These are phyloP conservation scores for Rhodotorula mucilaginosa DNA, from an alignment of 1,284 basidiomycete genomes.

Conservation along the genomic window DNA sequence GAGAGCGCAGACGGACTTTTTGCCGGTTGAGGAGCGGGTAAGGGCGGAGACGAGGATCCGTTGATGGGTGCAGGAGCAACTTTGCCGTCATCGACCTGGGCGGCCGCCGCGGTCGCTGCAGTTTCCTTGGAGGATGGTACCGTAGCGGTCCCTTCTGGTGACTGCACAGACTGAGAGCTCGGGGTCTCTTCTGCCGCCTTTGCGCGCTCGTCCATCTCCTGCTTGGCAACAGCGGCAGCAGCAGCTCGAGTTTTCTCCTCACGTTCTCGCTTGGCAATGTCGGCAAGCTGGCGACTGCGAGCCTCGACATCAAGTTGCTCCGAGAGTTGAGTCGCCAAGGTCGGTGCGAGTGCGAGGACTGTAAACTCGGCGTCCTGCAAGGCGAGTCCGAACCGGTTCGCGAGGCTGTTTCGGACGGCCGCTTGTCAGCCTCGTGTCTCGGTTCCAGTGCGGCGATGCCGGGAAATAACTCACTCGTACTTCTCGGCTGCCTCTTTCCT, in stretches of 20 bases:
- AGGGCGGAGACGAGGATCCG: not conserved
- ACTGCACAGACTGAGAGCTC: not conserved
- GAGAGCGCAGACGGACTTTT: not conserved
- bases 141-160: too few relatives aligned
- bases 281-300: conserved; percentile 64
- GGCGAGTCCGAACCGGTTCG: conserved; percentile 73
- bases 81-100: too few relatives aligned
- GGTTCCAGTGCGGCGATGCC: too few relatives aligned
- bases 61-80: not conserved
- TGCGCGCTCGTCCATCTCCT: not conserved
- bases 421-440: conserved; percentile 4
- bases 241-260: conserved; percentile 1
- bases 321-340: conserved; percentile 69
- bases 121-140: not conserved
- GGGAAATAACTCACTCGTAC: too few relatives aligned
- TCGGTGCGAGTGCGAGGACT: conserved; percentile 72
- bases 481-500: conserved; percentile 64
- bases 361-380: conserved; percentile 80
- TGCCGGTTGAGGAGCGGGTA: not conserved
- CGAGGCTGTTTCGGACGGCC: conserved; percentile 57
- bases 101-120: not conserved
- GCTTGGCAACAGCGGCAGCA: not conserved
- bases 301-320: conserved; percentile 77
- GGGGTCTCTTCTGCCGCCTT: not conserved
- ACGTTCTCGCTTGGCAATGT: conserved; percentile 13